phyloP scores from a whole-genome alignment of 352 stramenopile genomes.

The Aphanomyces euteiches region DNA sequence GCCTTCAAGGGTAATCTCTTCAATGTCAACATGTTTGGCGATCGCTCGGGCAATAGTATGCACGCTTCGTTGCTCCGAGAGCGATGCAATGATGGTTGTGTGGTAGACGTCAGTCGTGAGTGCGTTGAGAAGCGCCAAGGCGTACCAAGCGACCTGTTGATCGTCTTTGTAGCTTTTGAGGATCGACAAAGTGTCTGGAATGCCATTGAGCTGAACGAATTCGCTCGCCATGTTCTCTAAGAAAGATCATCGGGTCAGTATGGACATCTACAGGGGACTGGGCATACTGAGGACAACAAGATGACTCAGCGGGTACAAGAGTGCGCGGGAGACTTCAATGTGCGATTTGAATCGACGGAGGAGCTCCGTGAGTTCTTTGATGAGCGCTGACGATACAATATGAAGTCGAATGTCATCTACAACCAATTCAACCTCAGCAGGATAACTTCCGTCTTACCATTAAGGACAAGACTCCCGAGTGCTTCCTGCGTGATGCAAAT shows the following conservation, averaged over 20 bases:
- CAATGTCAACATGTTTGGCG: conserved; percentile 62
- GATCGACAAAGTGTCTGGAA: conserved; percentile 47
- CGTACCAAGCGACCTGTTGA: conserved; percentile 71
- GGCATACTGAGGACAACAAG: conserved; percentile 57
- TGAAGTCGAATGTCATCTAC: conserved; percentile 30
- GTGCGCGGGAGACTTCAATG: conserved; percentile 46
- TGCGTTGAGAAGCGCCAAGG: conserved; percentile 61
- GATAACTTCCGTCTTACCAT: conserved; percentile 37
- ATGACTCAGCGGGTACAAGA: conserved; percentile 56
- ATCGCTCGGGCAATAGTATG: conserved; percentile 56
- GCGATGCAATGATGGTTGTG: conserved; percentile 39
- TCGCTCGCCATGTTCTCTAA: conserved; percentile 48
- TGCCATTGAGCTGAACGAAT: conserved; percentile 62
- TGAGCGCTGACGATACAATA: conserved; percentile 46
- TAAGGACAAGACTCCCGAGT: conserved; percentile 66
- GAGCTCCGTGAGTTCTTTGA: conserved; percentile 53
- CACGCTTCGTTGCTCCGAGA: conserved; percentile 56
- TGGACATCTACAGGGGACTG: background rate
- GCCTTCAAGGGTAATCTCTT: conserved; percentile 69
- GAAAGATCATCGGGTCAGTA: background rate
- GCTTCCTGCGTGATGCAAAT: conserved; percentile 58
- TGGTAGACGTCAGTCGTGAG: conserved; percentile 45
- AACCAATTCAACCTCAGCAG: background rate
- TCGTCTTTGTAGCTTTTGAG: conserved; percentile 55
- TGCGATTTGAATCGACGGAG: conserved; percentile 53